Conservation (phyloP, 169 alveolate species). For the Cyclospora cayetanensis region DNA sequence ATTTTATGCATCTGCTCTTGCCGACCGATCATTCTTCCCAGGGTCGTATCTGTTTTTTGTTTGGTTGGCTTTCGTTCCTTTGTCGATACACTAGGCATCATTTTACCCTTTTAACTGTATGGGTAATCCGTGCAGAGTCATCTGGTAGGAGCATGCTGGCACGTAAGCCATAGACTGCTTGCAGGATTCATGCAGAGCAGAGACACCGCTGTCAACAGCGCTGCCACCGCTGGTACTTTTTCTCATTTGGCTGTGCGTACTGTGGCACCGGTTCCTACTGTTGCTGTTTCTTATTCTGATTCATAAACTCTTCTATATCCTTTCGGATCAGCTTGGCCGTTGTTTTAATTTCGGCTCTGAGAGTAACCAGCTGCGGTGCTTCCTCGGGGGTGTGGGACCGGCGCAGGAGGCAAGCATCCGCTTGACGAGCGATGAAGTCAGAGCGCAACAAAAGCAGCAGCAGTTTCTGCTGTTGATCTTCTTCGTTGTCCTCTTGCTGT, state of each 20-base stretch:
- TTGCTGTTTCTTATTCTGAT: background rate
- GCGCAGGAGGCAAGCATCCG: background rate
- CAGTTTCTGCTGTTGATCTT: background rate
- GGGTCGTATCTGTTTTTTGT: no score
- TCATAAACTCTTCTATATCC: background rate
- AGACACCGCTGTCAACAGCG: no score
- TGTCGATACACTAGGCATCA: no score
- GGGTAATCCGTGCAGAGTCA: no score
- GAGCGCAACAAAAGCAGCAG: slow-evolving; percentile 23
- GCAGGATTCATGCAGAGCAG: no score
- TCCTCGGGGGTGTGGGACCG: background rate
- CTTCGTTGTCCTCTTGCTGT: slow-evolving; percentile 20
- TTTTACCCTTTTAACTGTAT: no score
- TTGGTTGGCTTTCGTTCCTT: no score
- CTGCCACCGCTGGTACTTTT: background rate
- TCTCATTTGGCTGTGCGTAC: background rate
- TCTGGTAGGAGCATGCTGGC: no score
- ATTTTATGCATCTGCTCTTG: no score
- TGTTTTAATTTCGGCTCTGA: background rate
- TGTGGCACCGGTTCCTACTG: background rate
- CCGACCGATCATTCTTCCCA: no score
- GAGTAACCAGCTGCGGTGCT: background rate
- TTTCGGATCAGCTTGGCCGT: background rate
- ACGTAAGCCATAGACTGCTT: no score
- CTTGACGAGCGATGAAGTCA: slow-evolving; percentile 13